These are phyloP conservation scores for Hericium erinaceus DNA, from an alignment of 768 basidiomycete species.

Conservation along the genomic window DNA sequence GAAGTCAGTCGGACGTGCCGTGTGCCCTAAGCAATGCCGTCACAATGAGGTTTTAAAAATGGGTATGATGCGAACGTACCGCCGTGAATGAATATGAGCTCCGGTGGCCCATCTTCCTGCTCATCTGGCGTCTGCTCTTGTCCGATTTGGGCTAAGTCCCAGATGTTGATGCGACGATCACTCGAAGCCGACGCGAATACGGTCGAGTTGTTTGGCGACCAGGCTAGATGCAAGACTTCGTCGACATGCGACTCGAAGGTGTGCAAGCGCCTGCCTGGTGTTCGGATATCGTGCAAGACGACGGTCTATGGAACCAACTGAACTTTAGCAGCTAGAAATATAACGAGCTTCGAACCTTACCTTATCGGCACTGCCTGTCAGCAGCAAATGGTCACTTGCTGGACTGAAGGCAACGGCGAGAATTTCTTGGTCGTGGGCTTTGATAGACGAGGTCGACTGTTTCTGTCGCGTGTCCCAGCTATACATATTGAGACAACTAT, in stretches of 20 bases:
- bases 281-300: constrained; percentile 78
- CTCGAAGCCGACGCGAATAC: constrained; percentile 93
- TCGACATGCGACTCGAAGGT: constrained; percentile 90
- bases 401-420: constrained; percentile 89
- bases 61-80: constrained; percentile 32
- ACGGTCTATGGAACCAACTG: constrained; percentile 49
- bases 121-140: constrained; percentile 97
- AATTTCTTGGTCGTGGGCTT: constrained; percentile 89
- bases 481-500: constrained; percentile 8
- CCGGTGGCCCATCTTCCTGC: constrained; percentile 96
- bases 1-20: constrained; percentile 85
- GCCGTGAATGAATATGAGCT: constrained; percentile 92
- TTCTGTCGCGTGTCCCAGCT: constrained; percentile 92
- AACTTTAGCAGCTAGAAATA: background rate
- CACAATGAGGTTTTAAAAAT: too few relatives aligned
- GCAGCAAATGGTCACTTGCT: constrained; percentile 61
- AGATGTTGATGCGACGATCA: constrained; percentile 88
- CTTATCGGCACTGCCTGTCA: constrained; percentile 94
- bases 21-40: constrained; percentile 50
- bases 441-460: constrained; percentile 55
- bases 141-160: constrained; percentile 90
- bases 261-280: constrained; percentile 69
- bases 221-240: constrained; percentile 87
- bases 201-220: constrained; percentile 90
- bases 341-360: constrained; percentile 28